Evolutionary conservation across 1,284 basidiomycete species (phyloP), one percentile per base, ranked within the genome.

Genomic region (Abortiporus biennis): DNA sequence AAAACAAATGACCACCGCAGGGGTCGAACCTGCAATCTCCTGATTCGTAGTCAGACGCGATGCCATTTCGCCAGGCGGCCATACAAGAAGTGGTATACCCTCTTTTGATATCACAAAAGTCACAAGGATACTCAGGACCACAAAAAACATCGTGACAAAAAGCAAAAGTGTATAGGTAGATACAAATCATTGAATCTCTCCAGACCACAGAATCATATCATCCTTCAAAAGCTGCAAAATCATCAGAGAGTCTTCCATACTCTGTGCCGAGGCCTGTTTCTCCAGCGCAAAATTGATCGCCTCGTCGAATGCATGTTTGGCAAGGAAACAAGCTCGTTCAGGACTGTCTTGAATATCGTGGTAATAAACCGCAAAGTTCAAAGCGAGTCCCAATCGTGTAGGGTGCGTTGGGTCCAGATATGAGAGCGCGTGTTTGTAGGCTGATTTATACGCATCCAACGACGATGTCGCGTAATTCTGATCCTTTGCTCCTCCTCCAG

Each of bases 331-430:
- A 36, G 92, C 93, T 50, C 89, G 77, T 63, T 94, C 89, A 45
- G 92, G 91, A 56, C 85, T 89, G 68, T 90, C 88, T 58, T 85
- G 76, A 60, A 96, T 93, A 67, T 96, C 92, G 67, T 95, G 93
- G 70, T 92, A 96, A 71, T 92, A 97, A 49, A 97, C 92, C 36
- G 91, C 89, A 68, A 97, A 96, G 73, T 96, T 97, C 58, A 97
- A 77, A 33, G 93, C 92, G 40, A 97, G 73, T 47, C 93, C 93
- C 45, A 97, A 73, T 58, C 93, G 70, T 11, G 80, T 85, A 27
- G 81, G 79, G 54, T 84, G 79, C 38, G 75, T 70, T 4, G 80
- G 69, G 19, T 76, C 71, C 25, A 84, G 67, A 15, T 72, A 74
- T 33, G 62, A 59, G 40, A 78, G 56, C 6, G 80, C 81, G 44